Conservation (phyloP, 805 yeast genomes). For the Danielozyma ontarioensis region DNA sequence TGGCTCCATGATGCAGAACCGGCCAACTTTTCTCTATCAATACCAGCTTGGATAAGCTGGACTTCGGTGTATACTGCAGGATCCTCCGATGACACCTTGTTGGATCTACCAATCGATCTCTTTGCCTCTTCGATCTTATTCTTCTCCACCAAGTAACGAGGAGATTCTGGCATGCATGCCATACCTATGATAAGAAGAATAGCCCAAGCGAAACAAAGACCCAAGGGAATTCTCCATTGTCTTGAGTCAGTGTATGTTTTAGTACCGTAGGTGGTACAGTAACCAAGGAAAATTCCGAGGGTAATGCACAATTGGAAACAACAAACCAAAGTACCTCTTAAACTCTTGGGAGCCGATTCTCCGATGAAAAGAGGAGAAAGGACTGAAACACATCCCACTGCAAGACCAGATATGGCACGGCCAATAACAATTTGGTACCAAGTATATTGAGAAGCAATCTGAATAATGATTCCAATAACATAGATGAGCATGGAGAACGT, state of each 20-base stretch:
- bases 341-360: conserved; percentile 22
- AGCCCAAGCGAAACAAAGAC: conserved; percentile 25
- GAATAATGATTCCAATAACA: conserved; percentile 23
- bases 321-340: conserved; percentile 25
- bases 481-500: conserved; percentile 22
- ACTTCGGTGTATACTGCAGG: conserved; percentile 20
- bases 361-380: conserved; percentile 21
- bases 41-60: conserved; percentile 24
- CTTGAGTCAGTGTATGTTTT: conserved; percentile 16
- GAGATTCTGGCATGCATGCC: conserved; percentile 25
- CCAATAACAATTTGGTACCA: conserved; percentile 25
- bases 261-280: conserved; percentile 23
- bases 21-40: conserved; percentile 22
- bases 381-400: conserved; percentile 22
- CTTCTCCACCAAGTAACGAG: conserved; percentile 21
- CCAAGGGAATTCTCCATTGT: conserved; percentile 25
- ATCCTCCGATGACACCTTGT: conserved; percentile 17
- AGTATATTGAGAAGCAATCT: conserved; percentile 14
- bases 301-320: conserved; percentile 25
- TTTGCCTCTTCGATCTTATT: conserved; percentile 20
- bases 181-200: conserved; percentile 18
- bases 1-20: conserved; percentile 23
- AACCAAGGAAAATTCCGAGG: conserved; percentile 23
- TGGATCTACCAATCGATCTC: conserved; percentile 20
- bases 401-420: conserved; percentile 22